phyloP scores from a whole-genome alignment of 73 alveolate genomes.

The Urostyla sp. region DNA sequence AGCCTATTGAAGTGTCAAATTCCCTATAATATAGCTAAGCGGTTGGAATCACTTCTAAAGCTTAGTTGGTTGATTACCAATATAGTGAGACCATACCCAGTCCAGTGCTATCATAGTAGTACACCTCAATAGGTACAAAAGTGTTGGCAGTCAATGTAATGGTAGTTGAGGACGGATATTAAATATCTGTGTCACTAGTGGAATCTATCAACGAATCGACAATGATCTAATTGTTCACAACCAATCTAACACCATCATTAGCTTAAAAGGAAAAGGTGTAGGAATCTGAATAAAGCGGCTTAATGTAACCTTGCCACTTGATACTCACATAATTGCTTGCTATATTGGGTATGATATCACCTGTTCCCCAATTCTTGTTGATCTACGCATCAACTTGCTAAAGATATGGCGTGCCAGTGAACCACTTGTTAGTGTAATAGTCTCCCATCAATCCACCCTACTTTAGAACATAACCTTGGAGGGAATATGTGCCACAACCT shows the following conservation, averaged over 20 bases:
- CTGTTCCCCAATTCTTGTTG: slow-evolving; percentile 78
- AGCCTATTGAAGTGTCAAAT: slow-evolving; percentile 49
- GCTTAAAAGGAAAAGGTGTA: slow-evolving; percentile 80
- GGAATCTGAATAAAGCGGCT: slow-evolving; percentile 74
- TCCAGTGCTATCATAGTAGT: slow-evolving; percentile 75
- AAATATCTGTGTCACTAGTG: slow-evolving; percentile 61
- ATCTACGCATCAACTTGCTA: slow-evolving; percentile 63
- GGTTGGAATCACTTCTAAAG: slow-evolving; percentile 71
- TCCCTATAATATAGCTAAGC: slow-evolving; percentile 45
- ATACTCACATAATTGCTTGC: slow-evolving; percentile 65
- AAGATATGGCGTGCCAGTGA: slow-evolving; percentile 64
- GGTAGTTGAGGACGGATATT: slow-evolving; percentile 22
- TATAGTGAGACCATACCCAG: slow-evolving; percentile 60
- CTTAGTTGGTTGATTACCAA: slow-evolving; percentile 63
- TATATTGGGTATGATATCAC: slow-evolving; percentile 60
- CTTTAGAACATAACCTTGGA: slow-evolving; percentile 23
- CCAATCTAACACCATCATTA: slow-evolving; percentile 80
- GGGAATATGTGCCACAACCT: slow-evolving; percentile 56
- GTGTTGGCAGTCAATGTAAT: slow-evolving; percentile 44
- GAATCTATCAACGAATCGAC: slow-evolving; percentile 72
- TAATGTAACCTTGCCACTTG: slow-evolving; percentile 78
- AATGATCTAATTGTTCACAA: slow-evolving; percentile 69
- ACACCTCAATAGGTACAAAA: slow-evolving; percentile 63
- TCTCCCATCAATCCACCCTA: slow-evolving; percentile 75
- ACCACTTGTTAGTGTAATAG: slow-evolving; percentile 82